Evolutionary conservation across 1,139 yeast species (phyloP).

Genomic region (Zygosaccharomyces sapae): DNA sequence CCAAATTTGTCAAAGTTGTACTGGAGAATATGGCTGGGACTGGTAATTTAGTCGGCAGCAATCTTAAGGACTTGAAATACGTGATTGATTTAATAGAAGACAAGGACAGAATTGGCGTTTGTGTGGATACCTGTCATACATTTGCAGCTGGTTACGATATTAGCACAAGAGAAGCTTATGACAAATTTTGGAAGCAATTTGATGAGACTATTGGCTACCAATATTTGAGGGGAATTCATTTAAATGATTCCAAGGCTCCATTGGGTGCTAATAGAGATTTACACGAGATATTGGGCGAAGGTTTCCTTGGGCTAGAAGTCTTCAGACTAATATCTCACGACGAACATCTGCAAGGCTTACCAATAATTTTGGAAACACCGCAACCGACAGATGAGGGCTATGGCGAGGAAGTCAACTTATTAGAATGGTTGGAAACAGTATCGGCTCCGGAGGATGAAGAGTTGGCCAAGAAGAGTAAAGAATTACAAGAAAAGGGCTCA

Average conservation of each 20-base stretch:
- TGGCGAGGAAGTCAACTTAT: conserved; percentile 74
- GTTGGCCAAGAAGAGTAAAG: conserved; percentile 45
- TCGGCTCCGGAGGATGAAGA: conserved; percentile 57
- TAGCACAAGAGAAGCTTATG: conserved; percentile 51
- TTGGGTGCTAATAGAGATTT: conserved; percentile 84
- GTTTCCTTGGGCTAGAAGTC: conserved; percentile 81
- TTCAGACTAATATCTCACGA: conserved; percentile 73
- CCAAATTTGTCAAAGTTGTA: conserved; percentile 77
- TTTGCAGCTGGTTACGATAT: conserved; percentile 96
- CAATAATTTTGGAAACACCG: conserved; percentile 90
- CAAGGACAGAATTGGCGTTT: conserved; percentile 82
- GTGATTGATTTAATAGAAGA: conserved; percentile 75
- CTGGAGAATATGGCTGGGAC: conserved; percentile 98
- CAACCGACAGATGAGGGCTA: conserved; percentile 58
- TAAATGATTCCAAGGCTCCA: conserved; percentile 94
- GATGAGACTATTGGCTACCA: conserved; percentile 69
- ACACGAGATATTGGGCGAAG: conserved; percentile 85
- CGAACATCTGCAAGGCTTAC: conserved; percentile 56
- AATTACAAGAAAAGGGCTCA: conserved; percentile 52
- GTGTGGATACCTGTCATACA: conserved; percentile 92
- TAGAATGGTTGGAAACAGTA: conserved; percentile 42
- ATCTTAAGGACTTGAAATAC: conserved; percentile 65
- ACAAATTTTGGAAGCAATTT: conserved; percentile 67
- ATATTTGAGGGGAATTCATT: conserved; percentile 74
- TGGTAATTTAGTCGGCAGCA: conserved; percentile 83